Percentiles rank a stretch among this genome's conserved stretches.
phyloP scores from a whole-genome alignment of 305 asterid genomes.

The Solanum hybrid region DNA sequence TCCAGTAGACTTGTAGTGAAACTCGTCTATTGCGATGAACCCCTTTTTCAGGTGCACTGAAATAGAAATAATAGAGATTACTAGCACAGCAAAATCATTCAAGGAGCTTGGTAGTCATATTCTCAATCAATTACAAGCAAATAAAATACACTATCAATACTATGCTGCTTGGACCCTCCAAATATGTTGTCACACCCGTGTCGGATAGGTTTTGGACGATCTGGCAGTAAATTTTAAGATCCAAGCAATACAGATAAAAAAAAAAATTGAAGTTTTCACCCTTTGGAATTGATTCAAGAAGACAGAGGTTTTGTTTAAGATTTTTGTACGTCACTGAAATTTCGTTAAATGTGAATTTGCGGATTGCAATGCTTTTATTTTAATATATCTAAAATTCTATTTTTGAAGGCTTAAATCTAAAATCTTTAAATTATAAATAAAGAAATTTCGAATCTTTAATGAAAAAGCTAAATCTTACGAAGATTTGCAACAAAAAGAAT shows the following conservation, averaged over 20 bases:
- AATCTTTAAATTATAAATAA: not conserved
- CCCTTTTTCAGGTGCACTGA: constrained; percentile 47
- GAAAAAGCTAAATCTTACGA: not conserved
- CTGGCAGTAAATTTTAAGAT: not conserved
- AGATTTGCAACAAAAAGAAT: not conserved
- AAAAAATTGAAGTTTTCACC: no score
- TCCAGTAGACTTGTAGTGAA: constrained; percentile 56
- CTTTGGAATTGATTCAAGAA: no score
- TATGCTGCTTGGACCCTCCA: not conserved
- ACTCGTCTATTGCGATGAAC: constrained; percentile 47
- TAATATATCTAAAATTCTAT: not conserved
- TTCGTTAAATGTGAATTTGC: not conserved
- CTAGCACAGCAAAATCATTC: not conserved
- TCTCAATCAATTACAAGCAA: not conserved
- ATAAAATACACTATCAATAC: not conserved
- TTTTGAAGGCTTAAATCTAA: not conserved
- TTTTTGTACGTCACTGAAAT: no score
- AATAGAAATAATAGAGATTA: constrained; percentile 6
- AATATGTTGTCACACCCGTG: not conserved
- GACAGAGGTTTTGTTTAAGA: no score
- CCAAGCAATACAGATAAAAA: not conserved
- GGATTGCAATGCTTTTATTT: not conserved
- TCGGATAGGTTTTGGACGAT: not conserved
- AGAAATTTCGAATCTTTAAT: not conserved
- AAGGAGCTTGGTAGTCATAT: not conserved